Conservation (phyloP, 805 yeast genomes). For the Starmerella gropengiesseri region DNA sequence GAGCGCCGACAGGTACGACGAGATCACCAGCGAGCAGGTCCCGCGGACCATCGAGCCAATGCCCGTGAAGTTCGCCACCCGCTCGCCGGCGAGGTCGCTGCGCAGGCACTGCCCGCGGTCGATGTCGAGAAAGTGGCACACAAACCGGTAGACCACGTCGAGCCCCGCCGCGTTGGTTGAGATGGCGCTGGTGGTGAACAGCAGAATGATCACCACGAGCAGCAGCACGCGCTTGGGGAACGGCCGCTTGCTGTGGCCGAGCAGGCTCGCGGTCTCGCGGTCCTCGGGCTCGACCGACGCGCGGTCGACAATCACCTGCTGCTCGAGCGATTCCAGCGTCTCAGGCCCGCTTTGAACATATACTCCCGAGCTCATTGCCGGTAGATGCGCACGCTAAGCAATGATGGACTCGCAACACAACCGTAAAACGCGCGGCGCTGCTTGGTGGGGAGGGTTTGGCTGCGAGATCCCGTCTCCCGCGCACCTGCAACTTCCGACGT, state of each 20-base stretch:
- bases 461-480: too few relatives aligned
- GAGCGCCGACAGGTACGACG: conserved; percentile 19
- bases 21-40: conserved; percentile 12
- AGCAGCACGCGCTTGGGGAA: conserved; percentile 19
- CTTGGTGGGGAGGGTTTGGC: too few relatives aligned
- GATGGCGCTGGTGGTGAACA: conserved; percentile 12
- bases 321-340: conserved; percentile 13
- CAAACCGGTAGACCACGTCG: conserved; percentile 21
- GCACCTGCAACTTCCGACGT: too few relatives aligned
- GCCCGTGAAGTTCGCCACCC: conserved; percentile 20
- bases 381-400: too few relatives aligned
- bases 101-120: conserved; percentile 19
- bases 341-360: conserved; percentile 16
- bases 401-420: too few relatives aligned
- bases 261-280: conserved; percentile 13
- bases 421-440: too few relatives aligned
- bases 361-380: conserved; percentile 11
- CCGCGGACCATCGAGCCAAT: conserved; percentile 17
- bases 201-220: conserved; percentile 8
- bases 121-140: conserved; percentile 17
- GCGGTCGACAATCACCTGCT: conserved; percentile 16
- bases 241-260: conserved; percentile 20
- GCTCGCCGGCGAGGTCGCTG: conserved; percentile 15
- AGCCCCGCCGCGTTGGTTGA: conserved; percentile 21
- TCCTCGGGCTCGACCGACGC: conserved; percentile 20